Percentiles rank a stretch among this genome's conserved stretches.
phyloP scores from a whole-genome alignment of 495 filamentous ascomycete genomes.

The Xylaria telfairii region DNA sequence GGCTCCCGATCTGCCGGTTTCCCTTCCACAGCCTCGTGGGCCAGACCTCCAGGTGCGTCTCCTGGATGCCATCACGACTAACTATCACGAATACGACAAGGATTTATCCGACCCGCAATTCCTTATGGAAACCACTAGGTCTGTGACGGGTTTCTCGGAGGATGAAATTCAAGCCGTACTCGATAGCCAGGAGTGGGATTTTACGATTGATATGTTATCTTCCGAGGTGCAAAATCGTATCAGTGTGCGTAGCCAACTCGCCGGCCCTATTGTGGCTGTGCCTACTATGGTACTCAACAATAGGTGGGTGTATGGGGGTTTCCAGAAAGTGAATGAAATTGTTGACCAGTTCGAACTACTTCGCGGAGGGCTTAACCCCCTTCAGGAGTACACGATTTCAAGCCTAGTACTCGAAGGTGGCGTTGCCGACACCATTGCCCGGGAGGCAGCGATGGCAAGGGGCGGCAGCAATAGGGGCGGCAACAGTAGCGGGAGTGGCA shows the following conservation, averaged over 20 bases:
- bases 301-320: conserved; percentile 70
- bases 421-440: conserved; percentile 20
- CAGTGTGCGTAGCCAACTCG: conserved; percentile 57
- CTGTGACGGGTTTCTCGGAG: conserved; percentile 58
- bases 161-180: conserved; percentile 66
- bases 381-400: conserved; percentile 23
- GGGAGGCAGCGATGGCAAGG: conserved; percentile 16
- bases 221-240: conserved; percentile 51
- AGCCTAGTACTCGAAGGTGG: conserved; percentile 24
- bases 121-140: conserved; percentile 61
- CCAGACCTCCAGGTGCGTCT: conserved; percentile 64
- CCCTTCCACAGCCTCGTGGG: conserved; percentile 27
- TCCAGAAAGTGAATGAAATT: conserved; percentile 60
- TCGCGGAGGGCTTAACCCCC: conserved; percentile 18
- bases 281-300: conserved; percentile 77
- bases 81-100: conserved; percentile 73
- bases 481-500: not conserved
- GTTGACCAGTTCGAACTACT: conserved; percentile 52
- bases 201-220: conserved; percentile 33
- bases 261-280: conserved; percentile 66
- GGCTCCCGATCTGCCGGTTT: conserved; percentile 3
- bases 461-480: not conserved
- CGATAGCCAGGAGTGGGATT: conserved; percentile 49
- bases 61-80: conserved; percentile 68
- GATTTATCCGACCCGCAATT: conserved; percentile 73